Base-by-base conservation (phyloP, 2,329 filamentous ascomycete genomes). In the Neobulgaria alba region DNA sequence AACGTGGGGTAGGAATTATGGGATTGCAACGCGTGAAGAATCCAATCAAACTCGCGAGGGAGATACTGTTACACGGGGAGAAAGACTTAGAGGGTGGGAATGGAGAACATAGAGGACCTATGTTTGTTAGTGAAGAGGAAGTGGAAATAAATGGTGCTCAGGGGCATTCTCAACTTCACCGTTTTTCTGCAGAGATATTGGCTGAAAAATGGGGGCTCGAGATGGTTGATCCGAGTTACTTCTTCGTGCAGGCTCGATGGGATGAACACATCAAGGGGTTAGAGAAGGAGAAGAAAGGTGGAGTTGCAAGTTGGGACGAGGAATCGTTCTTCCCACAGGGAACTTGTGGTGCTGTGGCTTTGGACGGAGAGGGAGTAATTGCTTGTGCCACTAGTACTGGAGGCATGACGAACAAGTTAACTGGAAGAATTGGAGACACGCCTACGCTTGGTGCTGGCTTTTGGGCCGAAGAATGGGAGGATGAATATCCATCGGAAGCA, bases 381-480 rank as follows among this genome's bases (percentile, higher is more conserved):
- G 88, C 84, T 51, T 68, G 60, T n/a, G 77, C 75, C 1, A 80
- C 76, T 2, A 78, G 72, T 54, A 80, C 76, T 0, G 88, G 88
- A 4, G 88, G 88, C 0, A 60, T 94, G 61, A 95, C 88, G 16
- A 95, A 95, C 60, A 95, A 95, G 66, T 64, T 90, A 40, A 84
- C 85, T 0, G 88, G 87, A 0, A 70, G 88, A 15, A 81, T 94
- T 48, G 88, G 88, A 0, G 88, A 95, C 58, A 95, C 88, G 9
- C 87, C 88, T 0, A 82, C 82, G 0, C 66, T 88, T 0, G 88
- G 88, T 0, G 83, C 87, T 1, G 88, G 88, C 0, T 95, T 88
- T 61, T 95, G 87, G 86, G 86, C 88, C 0, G 88, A 93, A 58
- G 76, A 88, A 51, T 94, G 86, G 86, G 73, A 80, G 41, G 62